Evolutionary conservation across 495 filamentous ascomycete genomes (phyloP).

Genomic region (Daldinia concentrica): DNA sequence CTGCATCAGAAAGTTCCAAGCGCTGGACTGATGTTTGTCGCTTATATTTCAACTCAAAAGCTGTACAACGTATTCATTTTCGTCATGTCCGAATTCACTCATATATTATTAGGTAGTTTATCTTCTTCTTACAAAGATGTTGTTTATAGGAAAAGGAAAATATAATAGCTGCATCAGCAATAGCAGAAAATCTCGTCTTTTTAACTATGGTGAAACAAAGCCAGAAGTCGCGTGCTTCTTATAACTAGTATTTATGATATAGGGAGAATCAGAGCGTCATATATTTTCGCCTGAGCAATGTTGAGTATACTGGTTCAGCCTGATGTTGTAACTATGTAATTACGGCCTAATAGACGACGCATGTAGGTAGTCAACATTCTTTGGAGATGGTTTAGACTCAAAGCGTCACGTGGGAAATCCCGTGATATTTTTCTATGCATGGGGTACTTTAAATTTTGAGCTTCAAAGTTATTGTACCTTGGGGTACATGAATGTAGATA

Average conservation of each 20-base stretch:
- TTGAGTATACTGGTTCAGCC: neutral
- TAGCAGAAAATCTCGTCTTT: neutral
- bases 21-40: slow-evolving; percentile 10
- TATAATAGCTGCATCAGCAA: neutral
- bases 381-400: neutral
- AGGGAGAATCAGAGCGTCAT: neutral
- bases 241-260: neutral
- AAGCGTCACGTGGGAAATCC: neutral
- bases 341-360: neutral
- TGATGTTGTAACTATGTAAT: neutral
- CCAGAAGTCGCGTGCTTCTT: neutral
- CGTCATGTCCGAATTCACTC: neutral
- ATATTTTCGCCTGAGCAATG: neutral
- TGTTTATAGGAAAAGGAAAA: neutral
- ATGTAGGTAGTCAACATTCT: neutral
- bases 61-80: neutral
- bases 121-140: neutral
- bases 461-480: neutral
- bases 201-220: neutral
- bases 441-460: neutral
- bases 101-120: neutral
- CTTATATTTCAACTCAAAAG: slow-evolving; percentile 4
- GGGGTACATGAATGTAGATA: no score
- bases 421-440: neutral
- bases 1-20: neutral